Evolutionary conservation across 768 basidiomycete species (phyloP).

Genomic region (Boletus rufocinnamomeus): DNA sequence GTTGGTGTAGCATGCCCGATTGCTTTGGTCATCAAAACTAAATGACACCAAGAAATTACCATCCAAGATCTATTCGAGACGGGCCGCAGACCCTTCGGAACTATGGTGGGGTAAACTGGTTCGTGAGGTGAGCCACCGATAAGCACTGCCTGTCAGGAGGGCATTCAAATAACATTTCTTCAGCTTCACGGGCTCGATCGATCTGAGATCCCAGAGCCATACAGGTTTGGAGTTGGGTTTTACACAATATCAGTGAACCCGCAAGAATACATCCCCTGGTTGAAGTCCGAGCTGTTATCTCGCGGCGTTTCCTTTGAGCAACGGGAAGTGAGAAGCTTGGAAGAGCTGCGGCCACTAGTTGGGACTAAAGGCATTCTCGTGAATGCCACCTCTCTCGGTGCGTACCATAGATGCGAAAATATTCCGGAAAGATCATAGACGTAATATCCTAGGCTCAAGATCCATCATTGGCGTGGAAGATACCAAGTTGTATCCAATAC

Average conservation of each 20-base stretch:
- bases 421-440: neutral
- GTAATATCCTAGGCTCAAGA: conserved; percentile 50
- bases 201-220: conserved; percentile 38
- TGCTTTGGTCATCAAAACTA: neutral
- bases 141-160: neutral
- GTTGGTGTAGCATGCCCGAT: conserved; percentile 24
- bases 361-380: conserved; percentile 45
- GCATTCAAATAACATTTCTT: conserved; percentile 1
- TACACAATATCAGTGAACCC: conserved; percentile 53
- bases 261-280: conserved; percentile 50
- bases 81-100: conserved; percentile 17
- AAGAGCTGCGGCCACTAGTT: conserved; percentile 45
- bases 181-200: conserved; percentile 38
- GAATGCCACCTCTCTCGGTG: conserved; percentile 59
- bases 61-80: conserved; percentile 35
- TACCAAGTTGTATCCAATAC: conserved; percentile 66
- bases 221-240: conserved; percentile 43
- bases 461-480: conserved; percentile 85
- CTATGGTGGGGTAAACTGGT: conserved; percentile 45
- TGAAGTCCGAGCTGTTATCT: conserved; percentile 41
- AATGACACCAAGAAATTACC: conserved; percentile 40
- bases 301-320: conserved; percentile 48
- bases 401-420: conserved; percentile 10
- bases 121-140: conserved; percentile 37
- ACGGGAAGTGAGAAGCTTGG: conserved; percentile 43